A percentile compares a stretch with the other conserved stretches of the same genome.
Evolutionary conservation across 2,329 filamentous ascomycete species (phyloP).

Genomic region (Nectriaceae sp.): DNA sequence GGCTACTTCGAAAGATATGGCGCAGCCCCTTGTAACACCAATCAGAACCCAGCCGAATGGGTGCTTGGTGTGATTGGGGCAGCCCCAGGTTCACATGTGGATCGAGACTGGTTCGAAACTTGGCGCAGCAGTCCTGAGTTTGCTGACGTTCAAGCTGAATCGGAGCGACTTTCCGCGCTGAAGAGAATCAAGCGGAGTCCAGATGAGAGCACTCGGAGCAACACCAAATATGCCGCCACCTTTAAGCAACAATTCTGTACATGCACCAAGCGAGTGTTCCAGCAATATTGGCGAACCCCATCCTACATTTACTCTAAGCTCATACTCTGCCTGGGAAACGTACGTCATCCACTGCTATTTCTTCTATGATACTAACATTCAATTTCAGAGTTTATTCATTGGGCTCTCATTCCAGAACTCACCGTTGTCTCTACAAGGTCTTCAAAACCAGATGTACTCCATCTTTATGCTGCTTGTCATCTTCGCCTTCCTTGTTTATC

Average conservation of each 20-base stretch:
- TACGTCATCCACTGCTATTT: too few species aligned
- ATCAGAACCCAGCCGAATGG: conserved; percentile 81
- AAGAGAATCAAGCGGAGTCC: conserved; percentile 34
- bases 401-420: conserved; percentile 79
- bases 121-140: conserved; percentile 64
- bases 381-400: conserved; percentile 47
- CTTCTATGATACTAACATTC: too few species aligned
- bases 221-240: conserved; percentile 56
- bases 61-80: conserved; percentile 68
- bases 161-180: conserved; percentile 53
- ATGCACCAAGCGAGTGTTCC: conserved; percentile 34
- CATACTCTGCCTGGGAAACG: conserved; percentile 24
- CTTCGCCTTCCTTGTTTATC: conserved; percentile 77
- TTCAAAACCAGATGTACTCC: conserved; percentile 85
- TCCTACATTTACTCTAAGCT: conserved; percentile 85
- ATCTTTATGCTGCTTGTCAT: conserved; percentile 84
- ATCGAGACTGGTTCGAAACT: conserved; percentile 64
- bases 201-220: conserved; percentile 51
- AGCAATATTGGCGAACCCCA: conserved; percentile 87
- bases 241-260: conserved; percentile 29
- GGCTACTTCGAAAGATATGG: conserved; percentile 77
- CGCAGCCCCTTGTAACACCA: conserved; percentile 62
- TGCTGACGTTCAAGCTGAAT: conserved; percentile 55
- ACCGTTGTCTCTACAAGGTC: conserved; percentile 71
- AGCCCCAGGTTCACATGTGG: conserved; percentile 66